Evolutionary conservation across 768 basidiomycete genomes (phyloP).

Genomic region (Pseudohyphozyma bogoriensis): DNA sequence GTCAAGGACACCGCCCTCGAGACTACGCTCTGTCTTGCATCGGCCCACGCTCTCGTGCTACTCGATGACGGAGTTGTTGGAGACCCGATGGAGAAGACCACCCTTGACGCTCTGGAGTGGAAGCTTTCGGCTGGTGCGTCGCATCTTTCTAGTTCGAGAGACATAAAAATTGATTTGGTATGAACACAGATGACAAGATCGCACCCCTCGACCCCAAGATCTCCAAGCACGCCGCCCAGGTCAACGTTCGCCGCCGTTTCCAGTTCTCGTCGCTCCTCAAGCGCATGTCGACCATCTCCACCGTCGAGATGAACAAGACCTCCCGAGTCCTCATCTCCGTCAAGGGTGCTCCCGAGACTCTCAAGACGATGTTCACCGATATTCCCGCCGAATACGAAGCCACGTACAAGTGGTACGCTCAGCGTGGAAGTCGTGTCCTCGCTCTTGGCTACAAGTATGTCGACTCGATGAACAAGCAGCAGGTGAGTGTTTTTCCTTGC

Average conservation of each 20-base stretch:
- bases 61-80: conserved; percentile 93
- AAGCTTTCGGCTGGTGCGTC: conserved; percentile 50
- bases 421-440: conserved; percentile 84
- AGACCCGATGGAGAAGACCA: conserved; percentile 98
- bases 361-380: conserved; percentile 67
- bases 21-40: conserved; percentile 78
- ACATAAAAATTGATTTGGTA: neutral
- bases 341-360: conserved; percentile 96
- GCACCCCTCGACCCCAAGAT: conserved; percentile 48
- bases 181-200: conserved; percentile 54
- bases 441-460: conserved; percentile 82
- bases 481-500: conserved; percentile 45
- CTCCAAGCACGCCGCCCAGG: conserved; percentile 36
- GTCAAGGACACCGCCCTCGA: conserved; percentile 66
- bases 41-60: conserved; percentile 87
- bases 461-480: conserved; percentile 57
- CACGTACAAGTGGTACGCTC: conserved; percentile 88
- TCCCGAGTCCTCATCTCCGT: conserved; percentile 47
- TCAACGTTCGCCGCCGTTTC: conserved; percentile 80
- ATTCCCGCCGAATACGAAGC: conserved; percentile 80
- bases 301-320: conserved; percentile 32
- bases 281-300: conserved; percentile 84
- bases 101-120: conserved; percentile 85
- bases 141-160: neutral
- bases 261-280: conserved; percentile 97